Evolutionary conservation across 495 filamentous ascomycete species (phyloP).

Genomic region (Parmelia sp.): DNA sequence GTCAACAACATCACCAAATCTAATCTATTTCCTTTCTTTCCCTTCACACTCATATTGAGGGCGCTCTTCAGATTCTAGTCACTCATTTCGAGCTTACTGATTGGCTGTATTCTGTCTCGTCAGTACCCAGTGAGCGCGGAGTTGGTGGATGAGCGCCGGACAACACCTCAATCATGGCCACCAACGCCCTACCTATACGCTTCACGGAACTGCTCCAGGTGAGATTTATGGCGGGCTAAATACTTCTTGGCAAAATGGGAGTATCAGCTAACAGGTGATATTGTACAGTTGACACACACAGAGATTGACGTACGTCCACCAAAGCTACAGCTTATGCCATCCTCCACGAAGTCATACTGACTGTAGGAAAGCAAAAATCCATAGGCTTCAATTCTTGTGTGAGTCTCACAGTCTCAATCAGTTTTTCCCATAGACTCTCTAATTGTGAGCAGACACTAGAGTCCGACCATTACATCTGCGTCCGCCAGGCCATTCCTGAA

Average conservation of each 20-base stretch:
- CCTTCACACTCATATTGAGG: not conserved
- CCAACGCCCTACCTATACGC: conserved; percentile 67
- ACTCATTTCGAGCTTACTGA: conserved; percentile 6
- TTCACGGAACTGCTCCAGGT: conserved; percentile 92
- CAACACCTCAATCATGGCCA: conserved; percentile 49
- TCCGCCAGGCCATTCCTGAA: conserved; percentile 82
- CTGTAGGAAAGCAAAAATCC: conserved; percentile 54
- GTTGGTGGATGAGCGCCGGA: conserved; percentile 33
- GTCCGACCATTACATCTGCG: conserved; percentile 91
- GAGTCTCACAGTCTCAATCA: conserved; percentile 37
- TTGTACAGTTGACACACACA: conserved; percentile 59
- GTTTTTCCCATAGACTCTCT: conserved; percentile 1
- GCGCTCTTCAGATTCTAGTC: conserved; percentile 7
- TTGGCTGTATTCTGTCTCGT: not conserved
- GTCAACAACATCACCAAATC: conserved; percentile 6
- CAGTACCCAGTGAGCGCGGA: conserved; percentile 17
- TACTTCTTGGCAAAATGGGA: not conserved
- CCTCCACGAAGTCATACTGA: conserved; percentile 33
- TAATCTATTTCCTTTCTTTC: conserved; percentile 4
- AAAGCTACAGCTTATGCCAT: conserved; percentile 18
- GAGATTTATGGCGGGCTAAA: conserved; percentile 24
- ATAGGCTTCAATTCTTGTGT: conserved; percentile 98
- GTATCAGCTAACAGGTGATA: conserved; percentile 15
- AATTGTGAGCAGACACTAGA: conserved; percentile 69
- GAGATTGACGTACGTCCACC: conserved; percentile 68